Evolutionary conservation across 192 early-diverging fungal species (phyloP).

Genomic region (Mortierella claussenii): DNA sequence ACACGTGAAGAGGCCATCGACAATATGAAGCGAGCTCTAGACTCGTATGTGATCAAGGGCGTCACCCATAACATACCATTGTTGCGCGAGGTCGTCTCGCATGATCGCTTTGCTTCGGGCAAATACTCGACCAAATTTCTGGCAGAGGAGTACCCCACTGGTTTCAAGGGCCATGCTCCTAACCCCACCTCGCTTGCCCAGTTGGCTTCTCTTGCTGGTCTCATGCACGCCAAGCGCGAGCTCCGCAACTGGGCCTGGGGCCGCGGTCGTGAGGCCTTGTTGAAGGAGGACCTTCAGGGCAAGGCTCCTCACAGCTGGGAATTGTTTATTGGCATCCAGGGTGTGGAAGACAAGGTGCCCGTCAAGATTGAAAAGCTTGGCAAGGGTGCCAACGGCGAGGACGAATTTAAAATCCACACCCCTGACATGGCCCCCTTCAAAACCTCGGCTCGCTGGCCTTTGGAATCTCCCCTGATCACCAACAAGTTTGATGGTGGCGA

Average conservation of each 20-base stretch:
- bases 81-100: conserved; percentile 84
- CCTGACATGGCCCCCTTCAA: conserved; percentile 36
- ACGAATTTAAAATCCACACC: conserved; percentile 56
- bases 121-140: conserved; percentile 88
- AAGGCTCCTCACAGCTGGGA: conserved; percentile 57
- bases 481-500: conserved; percentile 54
- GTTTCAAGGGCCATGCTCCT: conserved; percentile 83
- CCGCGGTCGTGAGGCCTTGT: conserved; percentile 54
- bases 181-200: conserved; percentile 59
- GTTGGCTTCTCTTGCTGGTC: conserved; percentile 72
- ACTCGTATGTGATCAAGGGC: conserved; percentile 92
- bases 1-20: conserved; percentile 81
- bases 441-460: conserved; percentile 71
- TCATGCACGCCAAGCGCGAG: conserved; percentile 76
- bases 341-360: conserved; percentile 56
- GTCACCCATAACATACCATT: conserved; percentile 97
- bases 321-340: conserved; percentile 62
- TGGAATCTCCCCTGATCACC: conserved; percentile 79
- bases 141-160: conserved; percentile 87
- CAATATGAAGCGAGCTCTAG: conserved; percentile 85
- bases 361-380: conserved; percentile 56
- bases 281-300: conserved; percentile 45
- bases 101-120: conserved; percentile 77
- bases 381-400: conserved; percentile 47
- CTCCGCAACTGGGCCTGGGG: conserved; percentile 69